Percentiles rank a stretch among this genome's conserved stretches.
Evolutionary conservation across 2,329 filamentous ascomycete species (phyloP).

Genomic region (Periconia sp.): DNA sequence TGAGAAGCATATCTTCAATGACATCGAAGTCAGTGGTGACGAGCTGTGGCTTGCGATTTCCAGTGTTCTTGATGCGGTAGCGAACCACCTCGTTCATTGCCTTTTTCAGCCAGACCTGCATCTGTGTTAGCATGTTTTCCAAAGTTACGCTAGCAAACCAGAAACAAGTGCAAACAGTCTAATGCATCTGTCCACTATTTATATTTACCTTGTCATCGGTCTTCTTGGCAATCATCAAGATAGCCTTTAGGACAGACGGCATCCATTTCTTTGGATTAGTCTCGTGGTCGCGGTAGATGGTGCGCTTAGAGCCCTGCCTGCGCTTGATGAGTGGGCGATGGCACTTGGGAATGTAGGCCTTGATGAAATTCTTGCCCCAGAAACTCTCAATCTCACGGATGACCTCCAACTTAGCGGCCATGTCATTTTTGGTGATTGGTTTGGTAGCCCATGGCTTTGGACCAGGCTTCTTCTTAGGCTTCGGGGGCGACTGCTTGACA

Average conservation of each 20-base stretch:
- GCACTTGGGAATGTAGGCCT: conserved; percentile 33
- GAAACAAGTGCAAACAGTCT: no score
- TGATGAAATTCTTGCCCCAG: conserved; percentile 38
- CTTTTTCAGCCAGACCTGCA: conserved; percentile 28
- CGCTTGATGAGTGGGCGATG: conserved; percentile 35
- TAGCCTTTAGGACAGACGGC: conserved; percentile 32
- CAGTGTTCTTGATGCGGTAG: conserved; percentile 38
- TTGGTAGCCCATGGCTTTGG: conserved; percentile 20
- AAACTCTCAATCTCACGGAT: conserved; percentile 31
- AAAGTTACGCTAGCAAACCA: no score
- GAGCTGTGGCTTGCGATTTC: conserved; percentile 39
- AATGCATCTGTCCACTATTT: no score
- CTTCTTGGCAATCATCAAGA: conserved; percentile 31
- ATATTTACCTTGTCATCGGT: conserved; percentile 27
- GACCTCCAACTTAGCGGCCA: conserved; percentile 27
- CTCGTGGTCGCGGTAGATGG: conserved; percentile 27
- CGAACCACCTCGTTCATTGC: conserved; percentile 34
- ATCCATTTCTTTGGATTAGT: conserved; percentile 37
- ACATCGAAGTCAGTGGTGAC: conserved; percentile 41
- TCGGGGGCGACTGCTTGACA: conserved; percentile 8
- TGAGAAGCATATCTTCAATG: conserved; percentile 38
- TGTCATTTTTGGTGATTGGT: conserved; percentile 34
- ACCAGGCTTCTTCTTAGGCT: conserved; percentile 22
- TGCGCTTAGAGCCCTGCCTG: conserved; percentile 19
- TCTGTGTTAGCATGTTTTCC: no score